Percentiles rank a stretch among this genome's conserved stretches.
These are phyloP conservation scores for Hypoxylon sp. DNA, from an alignment of 2,329 filamentous ascomycete genomes.

Conservation along the genomic window DNA sequence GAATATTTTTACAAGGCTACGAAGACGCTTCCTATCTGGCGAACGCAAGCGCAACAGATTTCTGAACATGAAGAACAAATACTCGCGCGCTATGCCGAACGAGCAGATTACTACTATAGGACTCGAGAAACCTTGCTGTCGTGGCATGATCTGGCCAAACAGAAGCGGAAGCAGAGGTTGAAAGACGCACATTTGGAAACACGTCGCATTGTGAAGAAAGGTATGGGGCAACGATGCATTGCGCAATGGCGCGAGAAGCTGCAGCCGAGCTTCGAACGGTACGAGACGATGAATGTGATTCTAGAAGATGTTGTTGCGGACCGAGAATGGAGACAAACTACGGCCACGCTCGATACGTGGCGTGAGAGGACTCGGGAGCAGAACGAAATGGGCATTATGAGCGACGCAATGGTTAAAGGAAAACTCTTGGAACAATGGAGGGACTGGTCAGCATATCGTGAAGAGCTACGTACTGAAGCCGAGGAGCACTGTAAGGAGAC, in stretches of 20 bases:
- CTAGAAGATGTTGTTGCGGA: conserved; percentile 44
- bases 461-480: conserved; percentile 43
- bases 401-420: conserved; percentile 44
- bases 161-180: conserved; percentile 50
- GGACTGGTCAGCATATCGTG: conserved; percentile 34
- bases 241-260: conserved; percentile 48
- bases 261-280: conserved; percentile 45
- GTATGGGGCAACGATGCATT: conserved; percentile 50
- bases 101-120: conserved; percentile 51
- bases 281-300: conserved; percentile 45
- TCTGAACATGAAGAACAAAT: conserved; percentile 41
- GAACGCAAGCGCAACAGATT: conserved; percentile 39
- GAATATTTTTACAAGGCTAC: conserved; percentile 48
- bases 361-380: conserved; percentile 45
- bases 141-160: conserved; percentile 47
- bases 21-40: conserved; percentile 48
- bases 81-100: conserved; percentile 45
- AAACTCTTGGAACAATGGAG: conserved; percentile 48
- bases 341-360: conserved; percentile 47
- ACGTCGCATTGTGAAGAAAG: conserved; percentile 52
- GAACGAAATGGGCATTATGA: conserved; percentile 36
- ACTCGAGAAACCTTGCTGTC: conserved; percentile 43
- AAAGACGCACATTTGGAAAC: conserved; percentile 52
- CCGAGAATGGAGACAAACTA: conserved; percentile 43
- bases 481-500: conserved; percentile 45